These are phyloP conservation scores for Trypanosoma theileri DNA, from an alignment of 208 protist genomes.

Conservation along the genomic window DNA sequence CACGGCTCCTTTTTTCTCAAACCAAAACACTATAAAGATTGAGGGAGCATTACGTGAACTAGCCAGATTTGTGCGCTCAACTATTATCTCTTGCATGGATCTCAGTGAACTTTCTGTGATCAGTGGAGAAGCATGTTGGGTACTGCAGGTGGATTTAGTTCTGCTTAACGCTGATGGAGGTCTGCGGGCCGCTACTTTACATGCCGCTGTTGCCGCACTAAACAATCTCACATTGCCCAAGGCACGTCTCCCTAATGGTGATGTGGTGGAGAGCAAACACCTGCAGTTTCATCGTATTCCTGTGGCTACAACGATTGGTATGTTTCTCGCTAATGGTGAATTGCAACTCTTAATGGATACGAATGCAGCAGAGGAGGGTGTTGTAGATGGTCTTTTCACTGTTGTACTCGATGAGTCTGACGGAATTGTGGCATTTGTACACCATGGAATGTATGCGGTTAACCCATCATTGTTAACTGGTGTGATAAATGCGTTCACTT, in stretches of 20 bases:
- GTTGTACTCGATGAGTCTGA: slow-evolving; percentile 60
- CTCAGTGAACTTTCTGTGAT: slow-evolving; percentile 53
- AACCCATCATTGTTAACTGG: slow-evolving; percentile 36
- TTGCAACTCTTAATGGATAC: slow-evolving; percentile 64
- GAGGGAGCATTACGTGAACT: slow-evolving; percentile 68
- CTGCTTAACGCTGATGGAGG: slow-evolving; percentile 78
- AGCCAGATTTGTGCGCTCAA: slow-evolving; percentile 62
- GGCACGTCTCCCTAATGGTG: slow-evolving; percentile 71
- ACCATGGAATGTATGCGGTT: slow-evolving; percentile 53
- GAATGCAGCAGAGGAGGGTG: slow-evolving; percentile 77
- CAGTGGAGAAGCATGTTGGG: slow-evolving; percentile 82
- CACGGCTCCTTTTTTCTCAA: slow-evolving; percentile 56
- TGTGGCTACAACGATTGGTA: slow-evolving; percentile 56
- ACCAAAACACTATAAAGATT: slow-evolving; percentile 26
- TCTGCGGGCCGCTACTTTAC: slow-evolving; percentile 58
- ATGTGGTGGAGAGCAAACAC: slow-evolving; percentile 43
- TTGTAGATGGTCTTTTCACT: slow-evolving; percentile 60
- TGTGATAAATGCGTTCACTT: slow-evolving; percentile 11
- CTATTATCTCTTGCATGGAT: slow-evolving; percentile 60
- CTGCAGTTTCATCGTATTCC: slow-evolving; percentile 54
- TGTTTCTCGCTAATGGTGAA: slow-evolving; percentile 23
- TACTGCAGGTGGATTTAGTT: slow-evolving; percentile 64
- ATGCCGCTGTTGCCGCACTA: slow-evolving; percentile 69
- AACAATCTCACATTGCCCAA: slow-evolving; percentile 57
- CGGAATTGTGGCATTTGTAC: slow-evolving; percentile 50